Percentiles rank a stretch among this genome's conserved stretches.
phyloP scores from a whole-genome alignment of 116 monocot species.

The Posidonia oceanica region DNA sequence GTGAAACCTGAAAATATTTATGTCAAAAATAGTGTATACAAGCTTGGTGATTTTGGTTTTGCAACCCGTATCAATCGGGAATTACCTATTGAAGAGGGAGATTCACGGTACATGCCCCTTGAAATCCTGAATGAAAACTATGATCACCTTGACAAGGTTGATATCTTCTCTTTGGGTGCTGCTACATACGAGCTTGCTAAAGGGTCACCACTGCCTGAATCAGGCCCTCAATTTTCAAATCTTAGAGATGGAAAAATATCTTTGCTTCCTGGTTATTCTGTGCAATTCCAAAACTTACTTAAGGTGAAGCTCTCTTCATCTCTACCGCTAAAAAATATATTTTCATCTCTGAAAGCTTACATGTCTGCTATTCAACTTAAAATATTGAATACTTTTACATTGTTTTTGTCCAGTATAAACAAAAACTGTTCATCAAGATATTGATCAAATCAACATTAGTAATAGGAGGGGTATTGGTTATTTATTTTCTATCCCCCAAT shows the following conservation, averaged over 20 bases:
- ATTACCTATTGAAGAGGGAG: slow-evolving; percentile 83
- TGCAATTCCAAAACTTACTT: slow-evolving; percentile 67
- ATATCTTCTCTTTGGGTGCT: slow-evolving; percentile 83
- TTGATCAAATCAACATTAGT: no score
- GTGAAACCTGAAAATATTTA: slow-evolving; percentile 98
- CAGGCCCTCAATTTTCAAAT: slow-evolving; percentile 72
- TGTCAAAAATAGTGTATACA: slow-evolving; percentile 60
- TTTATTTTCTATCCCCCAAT: no score
- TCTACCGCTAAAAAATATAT: not conserved
- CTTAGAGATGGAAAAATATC: slow-evolving; percentile 82
- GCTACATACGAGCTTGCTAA: slow-evolving; percentile 72
- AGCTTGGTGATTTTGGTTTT: slow-evolving; percentile 95
- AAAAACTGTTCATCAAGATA: not conserved
- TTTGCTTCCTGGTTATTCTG: slow-evolving; percentile 71
- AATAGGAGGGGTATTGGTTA: no score
- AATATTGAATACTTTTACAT: not conserved
- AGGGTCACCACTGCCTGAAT: slow-evolving; percentile 68
- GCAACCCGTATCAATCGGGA: slow-evolving; percentile 65
- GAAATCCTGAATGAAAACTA: slow-evolving; percentile 83
- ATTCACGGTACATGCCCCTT: slow-evolving; percentile 85
- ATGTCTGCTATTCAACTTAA: not conserved
- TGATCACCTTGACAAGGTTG: slow-evolving; percentile 92
- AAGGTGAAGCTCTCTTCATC: slow-evolving; percentile 31
- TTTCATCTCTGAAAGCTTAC: not conserved
- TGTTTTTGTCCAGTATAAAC: not conserved